phyloP scores from a whole-genome alignment of 2,329 filamentous ascomycete genomes.

The Colletotrichum neosansevieriae region DNA sequence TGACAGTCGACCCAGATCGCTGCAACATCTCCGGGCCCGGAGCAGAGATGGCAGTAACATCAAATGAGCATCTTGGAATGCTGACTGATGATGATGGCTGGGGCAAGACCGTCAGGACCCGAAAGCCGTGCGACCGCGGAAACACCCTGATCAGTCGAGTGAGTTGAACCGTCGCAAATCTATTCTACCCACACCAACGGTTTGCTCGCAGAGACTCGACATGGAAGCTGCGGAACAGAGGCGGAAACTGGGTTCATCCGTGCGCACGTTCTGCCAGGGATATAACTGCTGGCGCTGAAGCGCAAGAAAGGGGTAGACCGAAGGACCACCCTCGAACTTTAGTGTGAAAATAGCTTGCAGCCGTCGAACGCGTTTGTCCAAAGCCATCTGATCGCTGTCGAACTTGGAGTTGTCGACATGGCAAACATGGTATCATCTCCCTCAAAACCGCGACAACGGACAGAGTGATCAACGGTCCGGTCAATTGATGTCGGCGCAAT shows the following conservation, averaged over 20 bases:
- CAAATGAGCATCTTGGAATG: not conserved
- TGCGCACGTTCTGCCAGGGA: conserved; percentile 15
- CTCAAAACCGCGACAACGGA: not conserved
- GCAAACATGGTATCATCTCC: not conserved
- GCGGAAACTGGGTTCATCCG: conserved; percentile 11
- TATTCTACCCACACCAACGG: not conserved
- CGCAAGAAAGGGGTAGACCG: conserved; percentile 27
- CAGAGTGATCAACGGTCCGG: no score
- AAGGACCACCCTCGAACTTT: not conserved
- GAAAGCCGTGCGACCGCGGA: conserved; percentile 20
- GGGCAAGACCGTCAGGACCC: conserved; percentile 9
- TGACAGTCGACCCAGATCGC: conserved; percentile 17
- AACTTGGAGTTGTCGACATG: not conserved
- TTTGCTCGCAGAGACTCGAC: not conserved
- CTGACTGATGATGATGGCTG: conserved; percentile 13
- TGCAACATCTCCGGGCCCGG: conserved; percentile 10
- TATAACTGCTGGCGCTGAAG: conserved; percentile 7
- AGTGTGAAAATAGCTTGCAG: not conserved
- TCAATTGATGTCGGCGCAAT: not conserved
- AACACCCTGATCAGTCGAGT: conserved; percentile 14
- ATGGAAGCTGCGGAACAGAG: not conserved
- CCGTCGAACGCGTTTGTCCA: not conserved
- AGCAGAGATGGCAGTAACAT: not conserved
- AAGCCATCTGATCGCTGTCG: conserved; percentile 11
- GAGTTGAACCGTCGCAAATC: not conserved